Evolutionary conservation across 176 grass and related monocot genomes (phyloP).

Genomic region (Juncus inflexus): DNA sequence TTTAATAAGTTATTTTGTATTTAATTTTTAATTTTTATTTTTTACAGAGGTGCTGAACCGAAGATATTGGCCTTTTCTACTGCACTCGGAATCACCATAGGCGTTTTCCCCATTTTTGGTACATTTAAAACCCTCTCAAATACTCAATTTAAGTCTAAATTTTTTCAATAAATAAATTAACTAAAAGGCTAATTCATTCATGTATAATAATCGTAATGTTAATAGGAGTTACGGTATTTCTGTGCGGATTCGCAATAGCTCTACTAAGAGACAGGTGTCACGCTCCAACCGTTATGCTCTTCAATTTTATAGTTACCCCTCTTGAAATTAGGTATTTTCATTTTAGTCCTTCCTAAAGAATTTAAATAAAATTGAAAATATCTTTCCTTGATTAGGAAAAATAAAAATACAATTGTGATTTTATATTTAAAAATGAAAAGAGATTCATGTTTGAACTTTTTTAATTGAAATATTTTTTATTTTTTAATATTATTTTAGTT

Average conservation of each 20-base stretch:
- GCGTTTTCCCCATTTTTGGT: constrained; percentile 56
- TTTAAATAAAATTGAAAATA: background rate
- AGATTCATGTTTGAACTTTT: background rate
- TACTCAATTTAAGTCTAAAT: background rate
- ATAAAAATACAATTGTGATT: background rate
- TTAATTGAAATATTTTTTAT: constrained; percentile 10
- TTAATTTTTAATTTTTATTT: background rate
- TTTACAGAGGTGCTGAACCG: constrained; percentile 44
- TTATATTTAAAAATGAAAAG: background rate
- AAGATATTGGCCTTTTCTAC: constrained; percentile 47
- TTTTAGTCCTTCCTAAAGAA: background rate
- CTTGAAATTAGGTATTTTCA: constrained; percentile 42
- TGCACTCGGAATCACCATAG: constrained; percentile 38
- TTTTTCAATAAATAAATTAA: background rate
- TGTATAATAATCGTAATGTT: background rate
- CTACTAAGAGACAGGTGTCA: constrained; percentile 38
- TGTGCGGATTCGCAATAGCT: constrained; percentile 40
- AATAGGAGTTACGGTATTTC: constrained; percentile 41
- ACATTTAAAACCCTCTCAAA: background rate
- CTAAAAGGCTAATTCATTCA: background rate
- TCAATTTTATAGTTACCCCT: constrained; percentile 43
- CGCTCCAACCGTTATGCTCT: constrained; percentile 49
- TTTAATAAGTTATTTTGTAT: too few species aligned
- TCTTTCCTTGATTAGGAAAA: background rate
- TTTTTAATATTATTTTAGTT: constrained; percentile 23